phyloP scores from a whole-genome alignment of 257 asterid species.

The Plantago ovata region DNA sequence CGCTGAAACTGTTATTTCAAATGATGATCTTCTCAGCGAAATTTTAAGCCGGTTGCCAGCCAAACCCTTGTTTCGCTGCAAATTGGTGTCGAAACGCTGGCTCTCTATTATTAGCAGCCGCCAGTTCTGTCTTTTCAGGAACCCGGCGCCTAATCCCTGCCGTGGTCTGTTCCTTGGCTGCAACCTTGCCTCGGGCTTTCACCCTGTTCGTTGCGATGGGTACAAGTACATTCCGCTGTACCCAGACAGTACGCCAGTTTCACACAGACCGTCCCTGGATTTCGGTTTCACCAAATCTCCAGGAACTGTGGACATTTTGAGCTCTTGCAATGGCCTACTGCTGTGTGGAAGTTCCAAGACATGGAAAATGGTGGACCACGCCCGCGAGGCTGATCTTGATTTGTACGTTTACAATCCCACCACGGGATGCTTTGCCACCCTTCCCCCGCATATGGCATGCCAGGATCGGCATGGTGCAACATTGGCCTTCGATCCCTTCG shows the following conservation, averaged over 20 bases:
- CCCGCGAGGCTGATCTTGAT: background rate
- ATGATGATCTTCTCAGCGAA: too few relatives aligned
- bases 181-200: too few relatives aligned
- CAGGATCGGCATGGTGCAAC: background rate
- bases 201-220: background rate
- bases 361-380: background rate
- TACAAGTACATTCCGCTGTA: constrained; percentile 1
- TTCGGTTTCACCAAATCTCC: background rate
- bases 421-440: background rate
- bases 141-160: constrained; percentile 4
- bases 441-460: constrained; percentile 3
- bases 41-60: too few relatives aligned
- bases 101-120: constrained; percentile 19
- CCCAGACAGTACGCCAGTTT: too few relatives aligned
- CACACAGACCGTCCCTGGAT: background rate
- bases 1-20: too few relatives aligned
- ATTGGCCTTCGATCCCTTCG: constrained; percentile 1
- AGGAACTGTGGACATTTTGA: background rate
- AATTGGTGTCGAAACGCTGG: too few relatives aligned
- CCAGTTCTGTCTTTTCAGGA: constrained; percentile 13
- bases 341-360: background rate
- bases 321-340: constrained; percentile 28
- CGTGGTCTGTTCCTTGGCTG: background rate
- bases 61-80: too few relatives aligned
- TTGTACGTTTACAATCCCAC: constrained; percentile 25